Evolutionary conservation across 768 basidiomycete species (phyloP).

Genomic region (Dentipellis sp.): DNA sequence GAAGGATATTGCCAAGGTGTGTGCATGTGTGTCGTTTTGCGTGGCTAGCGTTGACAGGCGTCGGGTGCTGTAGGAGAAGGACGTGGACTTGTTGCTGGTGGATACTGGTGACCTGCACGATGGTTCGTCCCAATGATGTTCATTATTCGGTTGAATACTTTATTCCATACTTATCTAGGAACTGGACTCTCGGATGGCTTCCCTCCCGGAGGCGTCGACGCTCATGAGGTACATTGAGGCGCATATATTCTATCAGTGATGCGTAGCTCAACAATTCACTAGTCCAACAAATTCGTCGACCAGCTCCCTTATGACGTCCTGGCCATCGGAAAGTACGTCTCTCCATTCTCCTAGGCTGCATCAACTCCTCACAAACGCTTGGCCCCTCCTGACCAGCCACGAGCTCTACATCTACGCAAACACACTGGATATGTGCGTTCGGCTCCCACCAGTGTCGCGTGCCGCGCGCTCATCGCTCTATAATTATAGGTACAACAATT

Average conservation of each 20-base stretch:
- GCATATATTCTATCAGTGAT: neutral
- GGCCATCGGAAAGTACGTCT: slow-evolving; percentile 71
- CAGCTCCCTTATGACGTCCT: slow-evolving; percentile 75
- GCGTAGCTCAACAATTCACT: neutral
- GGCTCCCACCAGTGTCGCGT: neutral
- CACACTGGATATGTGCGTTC: slow-evolving; percentile 55
- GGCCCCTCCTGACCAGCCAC: slow-evolving; percentile 36
- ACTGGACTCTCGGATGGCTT: slow-evolving; percentile 75
- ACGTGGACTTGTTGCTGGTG: slow-evolving; percentile 76
- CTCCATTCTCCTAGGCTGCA: neutral
- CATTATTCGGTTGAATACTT: too few relatives aligned
- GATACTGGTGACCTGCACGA: slow-evolving; percentile 78
- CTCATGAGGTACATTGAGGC: slow-evolving; percentile 42
- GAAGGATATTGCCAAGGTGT: slow-evolving; percentile 60
- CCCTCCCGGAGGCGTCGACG: slow-evolving; percentile 61
- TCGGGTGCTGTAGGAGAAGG: slow-evolving; percentile 35
- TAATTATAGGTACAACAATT: slow-evolving; percentile 30
- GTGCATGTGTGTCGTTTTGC: slow-evolving; percentile 5
- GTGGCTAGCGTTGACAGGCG: neutral
- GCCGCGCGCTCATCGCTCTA: neutral
- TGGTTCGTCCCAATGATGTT: slow-evolving; percentile 24
- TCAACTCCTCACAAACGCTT: neutral
- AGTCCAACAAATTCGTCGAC: slow-evolving; percentile 71
- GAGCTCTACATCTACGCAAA: slow-evolving; percentile 71
- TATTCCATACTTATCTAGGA: slow-evolving; percentile 29